phyloP scores from a whole-genome alignment of 192 early-diverging fungal species.

The Ambispora gerdemannii region DNA sequence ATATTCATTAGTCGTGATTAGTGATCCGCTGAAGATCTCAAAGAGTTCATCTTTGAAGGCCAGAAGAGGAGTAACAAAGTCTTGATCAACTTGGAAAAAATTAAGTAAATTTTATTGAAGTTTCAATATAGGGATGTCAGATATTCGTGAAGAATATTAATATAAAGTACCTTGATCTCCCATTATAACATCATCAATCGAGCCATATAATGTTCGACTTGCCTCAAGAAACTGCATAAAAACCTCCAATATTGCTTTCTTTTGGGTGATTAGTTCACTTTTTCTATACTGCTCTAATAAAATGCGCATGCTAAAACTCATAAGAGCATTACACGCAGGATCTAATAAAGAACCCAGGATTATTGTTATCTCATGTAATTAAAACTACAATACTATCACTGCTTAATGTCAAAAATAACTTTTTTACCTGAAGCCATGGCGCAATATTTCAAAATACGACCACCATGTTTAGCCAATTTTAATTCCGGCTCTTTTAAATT shows the following conservation, averaged over 20 bases:
- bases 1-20: constrained; percentile 71
- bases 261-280: constrained; percentile 55
- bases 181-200: constrained; percentile 41
- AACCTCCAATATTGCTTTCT: constrained; percentile 65
- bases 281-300: constrained; percentile 58
- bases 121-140: no score
- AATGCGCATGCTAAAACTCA: constrained; percentile 58
- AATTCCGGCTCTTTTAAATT: constrained; percentile 62
- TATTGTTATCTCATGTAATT: background rate
- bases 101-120: background rate
- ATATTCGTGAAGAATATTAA: no score
- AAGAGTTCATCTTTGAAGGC: constrained; percentile 76
- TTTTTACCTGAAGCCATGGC: constrained; percentile 57
- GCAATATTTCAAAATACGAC: constrained; percentile 60
- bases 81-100: constrained; percentile 37
- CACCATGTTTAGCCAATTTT: constrained; percentile 64
- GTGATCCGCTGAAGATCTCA: constrained; percentile 63
- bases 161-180: background rate
- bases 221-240: constrained; percentile 73
- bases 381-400: background rate
- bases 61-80: constrained; percentile 60
- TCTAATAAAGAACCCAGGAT: constrained; percentile 41
- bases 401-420: background rate
- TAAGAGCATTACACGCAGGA: constrained; percentile 57
- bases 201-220: constrained; percentile 56